Percentiles rank a stretch among this genome's conserved stretches.
Evolutionary conservation across 345 rosid genomes (phyloP).

Genomic region (Brassica carinata): DNA sequence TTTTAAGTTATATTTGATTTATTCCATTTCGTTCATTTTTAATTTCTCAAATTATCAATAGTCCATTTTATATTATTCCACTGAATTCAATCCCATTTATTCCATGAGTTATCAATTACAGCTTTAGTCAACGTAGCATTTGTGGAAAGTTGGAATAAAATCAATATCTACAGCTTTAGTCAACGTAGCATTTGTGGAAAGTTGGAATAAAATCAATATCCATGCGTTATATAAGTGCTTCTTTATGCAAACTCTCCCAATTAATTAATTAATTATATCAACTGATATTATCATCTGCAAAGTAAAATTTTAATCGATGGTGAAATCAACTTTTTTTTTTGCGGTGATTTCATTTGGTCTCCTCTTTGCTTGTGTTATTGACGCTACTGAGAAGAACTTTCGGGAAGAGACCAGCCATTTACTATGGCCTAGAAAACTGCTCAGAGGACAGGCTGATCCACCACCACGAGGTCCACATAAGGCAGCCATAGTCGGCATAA

Average conservation of each 20-base stretch:
- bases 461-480: neutral
- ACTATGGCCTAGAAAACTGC: neutral
- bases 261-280: too few relatives aligned
- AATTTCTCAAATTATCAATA: too few relatives aligned
- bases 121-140: neutral
- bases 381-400: neutral
- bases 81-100: too few relatives aligned
- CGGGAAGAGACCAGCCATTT: neutral
- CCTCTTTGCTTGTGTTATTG: constrained; percentile 17
- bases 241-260: neutral
- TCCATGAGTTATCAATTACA: too few relatives aligned
- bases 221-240: neutral
- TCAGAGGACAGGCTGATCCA: neutral
- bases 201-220: neutral
- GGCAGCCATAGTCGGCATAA: neutral
- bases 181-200: neutral
- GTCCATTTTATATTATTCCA: too few relatives aligned
- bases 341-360: constrained; percentile 7
- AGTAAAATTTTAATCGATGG: constrained; percentile 3
- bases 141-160: neutral
- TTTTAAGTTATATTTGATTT: too few relatives aligned
- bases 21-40: too few relatives aligned
- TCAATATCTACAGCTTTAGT: neutral
- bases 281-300: neutral
- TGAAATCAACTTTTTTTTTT: constrained; percentile 13